A percentile compares a stretch with the other conserved stretches of the same genome.
Evolutionary conservation across 257 asterid species (phyloP).

Genomic region (Jacaranda mimosifolia): DNA sequence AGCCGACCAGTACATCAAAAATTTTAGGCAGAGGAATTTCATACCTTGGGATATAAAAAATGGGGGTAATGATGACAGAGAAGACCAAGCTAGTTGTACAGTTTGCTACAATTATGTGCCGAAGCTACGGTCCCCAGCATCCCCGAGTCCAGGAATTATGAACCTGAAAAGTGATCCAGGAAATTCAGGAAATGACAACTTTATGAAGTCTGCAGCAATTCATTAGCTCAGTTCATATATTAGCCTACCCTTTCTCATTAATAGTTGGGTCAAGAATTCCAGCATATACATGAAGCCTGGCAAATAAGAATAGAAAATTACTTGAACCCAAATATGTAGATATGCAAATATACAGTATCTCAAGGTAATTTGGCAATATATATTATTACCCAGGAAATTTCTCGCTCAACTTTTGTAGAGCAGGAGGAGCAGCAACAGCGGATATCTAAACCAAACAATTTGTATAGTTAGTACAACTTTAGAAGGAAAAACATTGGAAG

Average conservation of each 20-base stretch:
- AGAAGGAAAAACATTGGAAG: not conserved
- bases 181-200: slow-evolving; percentile 15
- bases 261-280: slow-evolving; percentile 87
- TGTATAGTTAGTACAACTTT: slow-evolving; percentile 10
- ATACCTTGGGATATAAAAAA: slow-evolving; percentile 27
- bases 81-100: not conserved
- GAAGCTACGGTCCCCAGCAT: slow-evolving; percentile 95
- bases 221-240: not conserved
- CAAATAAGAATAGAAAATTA: slow-evolving; percentile 18
- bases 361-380: not conserved
- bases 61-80: slow-evolving; percentile 11
- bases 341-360: not conserved
- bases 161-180: slow-evolving; percentile 62
- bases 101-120: slow-evolving; percentile 64
- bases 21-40: slow-evolving; percentile 17
- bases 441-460: slow-evolving; percentile 59
- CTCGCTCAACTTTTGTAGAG: slow-evolving; percentile 79
- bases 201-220: slow-evolving; percentile 13
- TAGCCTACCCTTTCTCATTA: slow-evolving; percentile 82
- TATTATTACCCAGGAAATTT: slow-evolving; percentile 84
- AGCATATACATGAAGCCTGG: slow-evolving; percentile 92
- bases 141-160: slow-evolving; percentile 94
- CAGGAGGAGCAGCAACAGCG: slow-evolving; percentile 97
- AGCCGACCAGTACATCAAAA: slow-evolving; percentile 9
- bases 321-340: slow-evolving; percentile 13